Percentiles rank a stretch among this genome's conserved stretches.
These are phyloP conservation scores for Gnomoniopsis smithogilvyi DNA, from an alignment of 2,329 filamentous ascomycete species.

Conservation along the genomic window DNA sequence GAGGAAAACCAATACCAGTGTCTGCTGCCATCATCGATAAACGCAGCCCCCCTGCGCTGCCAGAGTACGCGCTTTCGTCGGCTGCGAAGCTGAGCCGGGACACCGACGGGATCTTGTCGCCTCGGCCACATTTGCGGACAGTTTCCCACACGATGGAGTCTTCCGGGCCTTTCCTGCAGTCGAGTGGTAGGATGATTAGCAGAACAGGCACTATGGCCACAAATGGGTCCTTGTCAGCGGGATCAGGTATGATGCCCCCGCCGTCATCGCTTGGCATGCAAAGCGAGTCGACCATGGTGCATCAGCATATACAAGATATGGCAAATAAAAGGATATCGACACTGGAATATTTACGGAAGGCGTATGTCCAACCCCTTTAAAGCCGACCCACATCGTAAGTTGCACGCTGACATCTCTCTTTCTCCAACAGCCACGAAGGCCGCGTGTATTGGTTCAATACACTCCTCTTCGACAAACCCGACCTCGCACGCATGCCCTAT, in stretches of 20 bases:
- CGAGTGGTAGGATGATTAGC: conserved; percentile 39
- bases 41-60: conserved; percentile 46
- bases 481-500: conserved; percentile 79
- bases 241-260: conserved; percentile 25
- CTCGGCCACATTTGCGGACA: neutral
- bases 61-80: conserved; percentile 50
- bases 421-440: conserved; percentile 73
- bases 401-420: neutral
- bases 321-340: conserved; percentile 92
- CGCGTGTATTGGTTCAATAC: conserved; percentile 99
- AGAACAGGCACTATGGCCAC: conserved; percentile 35
- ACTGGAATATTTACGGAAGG: conserved; percentile 86
- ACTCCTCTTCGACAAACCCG: conserved; percentile 79
- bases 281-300: conserved; percentile 46
- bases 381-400: neutral
- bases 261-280: conserved; percentile 27
- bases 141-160: conserved; percentile 1
- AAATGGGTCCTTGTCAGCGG: conserved; percentile 22
- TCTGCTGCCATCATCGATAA: conserved; percentile 40
- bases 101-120: neutral
- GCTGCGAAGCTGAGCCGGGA: conserved; percentile 29
- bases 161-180: conserved; percentile 23
- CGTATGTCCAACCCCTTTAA: conserved; percentile 53
- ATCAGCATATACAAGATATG: conserved; percentile 74
- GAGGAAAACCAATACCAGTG: conserved; percentile 1